These are phyloP conservation scores for Scheffersomyces lignicola DNA, from an alignment of 1,139 yeast genomes.

Conservation along the genomic window DNA sequence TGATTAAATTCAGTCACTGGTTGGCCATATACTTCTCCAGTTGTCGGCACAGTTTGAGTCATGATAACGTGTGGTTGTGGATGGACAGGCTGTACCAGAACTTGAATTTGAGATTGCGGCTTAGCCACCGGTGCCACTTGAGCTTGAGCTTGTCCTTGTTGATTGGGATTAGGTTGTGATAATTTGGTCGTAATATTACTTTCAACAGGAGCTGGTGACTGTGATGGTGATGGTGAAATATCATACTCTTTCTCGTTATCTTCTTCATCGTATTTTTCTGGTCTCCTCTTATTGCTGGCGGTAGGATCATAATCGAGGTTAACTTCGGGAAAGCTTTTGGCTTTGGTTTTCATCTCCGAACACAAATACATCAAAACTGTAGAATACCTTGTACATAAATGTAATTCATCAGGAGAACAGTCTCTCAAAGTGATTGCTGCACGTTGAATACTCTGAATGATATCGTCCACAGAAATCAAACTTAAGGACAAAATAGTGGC, in stretches of 20 bases:
- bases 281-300: constrained; percentile 5
- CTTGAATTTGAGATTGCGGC: background rate
- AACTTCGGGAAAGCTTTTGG: constrained; percentile 18
- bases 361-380: constrained; percentile 77
- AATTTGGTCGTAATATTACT: too few relatives aligned
- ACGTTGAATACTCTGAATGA: constrained; percentile 63
- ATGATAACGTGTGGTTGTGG: background rate
- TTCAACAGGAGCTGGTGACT: background rate
- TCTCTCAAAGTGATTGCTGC: constrained; percentile 78
- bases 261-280: constrained; percentile 13
- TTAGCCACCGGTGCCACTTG: too few relatives aligned
- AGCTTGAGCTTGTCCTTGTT: too few relatives aligned
- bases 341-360: constrained; percentile 62
- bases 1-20: background rate
- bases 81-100: background rate
- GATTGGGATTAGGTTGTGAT: too few relatives aligned
- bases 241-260: constrained; percentile 6
- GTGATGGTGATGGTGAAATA: background rate
- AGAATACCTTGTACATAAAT: constrained; percentile 78
- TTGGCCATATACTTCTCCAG: background rate
- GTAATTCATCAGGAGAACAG: constrained; percentile 88
- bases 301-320: constrained; percentile 8
- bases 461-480: constrained; percentile 68
- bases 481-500: constrained; percentile 60
- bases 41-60: background rate